Evolutionary conservation across 2,329 filamentous ascomycete genomes (phyloP).

Genomic region (Exophiala mesophila): DNA sequence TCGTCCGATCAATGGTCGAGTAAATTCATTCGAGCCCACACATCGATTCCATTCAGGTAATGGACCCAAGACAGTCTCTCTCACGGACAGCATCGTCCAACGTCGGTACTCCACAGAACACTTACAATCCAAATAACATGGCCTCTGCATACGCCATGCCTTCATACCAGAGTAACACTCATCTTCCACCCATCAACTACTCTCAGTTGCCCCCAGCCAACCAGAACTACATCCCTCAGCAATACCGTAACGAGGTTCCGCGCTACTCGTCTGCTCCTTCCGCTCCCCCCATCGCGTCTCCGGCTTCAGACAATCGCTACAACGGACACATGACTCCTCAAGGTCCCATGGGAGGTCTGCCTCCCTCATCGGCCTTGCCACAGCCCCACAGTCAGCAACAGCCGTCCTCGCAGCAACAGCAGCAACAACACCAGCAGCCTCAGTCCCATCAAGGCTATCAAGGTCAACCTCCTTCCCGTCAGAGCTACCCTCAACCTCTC

Average conservation of each 20-base stretch:
- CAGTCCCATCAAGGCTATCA: slow-evolving; percentile 36
- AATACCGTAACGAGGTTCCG: slow-evolving; percentile 25
- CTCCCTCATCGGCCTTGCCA: slow-evolving; percentile 39
- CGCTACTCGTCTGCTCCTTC: slow-evolving; percentile 39
- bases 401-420: slow-evolving; percentile 37
- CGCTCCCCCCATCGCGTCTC: slow-evolving; percentile 31
- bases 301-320: slow-evolving; percentile 25
- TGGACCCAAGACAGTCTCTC: slow-evolving; percentile 28
- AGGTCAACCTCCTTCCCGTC: slow-evolving; percentile 56
- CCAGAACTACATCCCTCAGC: slow-evolving; percentile 26
- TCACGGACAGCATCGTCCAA: slow-evolving; percentile 37
- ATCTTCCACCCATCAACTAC: slow-evolving; percentile 44
- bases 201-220: slow-evolving; percentile 40
- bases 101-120: slow-evolving; percentile 36
- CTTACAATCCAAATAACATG: slow-evolving; percentile 38
- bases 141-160: slow-evolving; percentile 38
- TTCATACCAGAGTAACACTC: slow-evolving; percentile 44
- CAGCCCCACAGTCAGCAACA: slow-evolving; percentile 39
- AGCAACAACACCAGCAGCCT: slow-evolving; percentile 36
- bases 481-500: slow-evolving; percentile 69
- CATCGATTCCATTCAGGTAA: slow-evolving; percentile 19
- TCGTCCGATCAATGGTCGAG: slow-evolving; percentile 21
- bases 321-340: slow-evolving; percentile 36
- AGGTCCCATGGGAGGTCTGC: slow-evolving; percentile 38
- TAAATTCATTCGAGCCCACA: slow-evolving; percentile 19